Evolutionary conservation across 768 basidiomycete genomes (phyloP), one percentile per base, ranked within the genome.

Genomic region (Mycena filopes): DNA sequence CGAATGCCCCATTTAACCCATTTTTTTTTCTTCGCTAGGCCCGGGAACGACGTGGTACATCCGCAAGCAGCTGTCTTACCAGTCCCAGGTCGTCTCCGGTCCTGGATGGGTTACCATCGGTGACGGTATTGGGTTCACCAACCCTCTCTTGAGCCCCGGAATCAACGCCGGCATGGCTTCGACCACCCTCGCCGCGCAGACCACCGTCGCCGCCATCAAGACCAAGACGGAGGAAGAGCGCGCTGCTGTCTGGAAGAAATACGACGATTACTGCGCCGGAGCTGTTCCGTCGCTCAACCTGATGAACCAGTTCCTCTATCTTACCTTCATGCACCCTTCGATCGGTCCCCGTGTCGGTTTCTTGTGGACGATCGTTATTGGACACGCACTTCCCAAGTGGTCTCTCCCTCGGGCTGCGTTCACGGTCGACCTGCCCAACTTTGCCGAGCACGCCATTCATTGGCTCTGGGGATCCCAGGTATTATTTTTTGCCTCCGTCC

Each of bases 381-480:
- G 55, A 11, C 65, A 66, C 43, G 60, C 65, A 4, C 55, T 67
- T n/a, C 55, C 65, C 16, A 60, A 58, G 41, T 66, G 54, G 36
- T 54, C 51, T 28, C 55, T 67, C n/a, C 65, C 65, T 20, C 36
- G 54, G 11, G 20, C 59, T 5, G 65, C 65, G 38, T 67, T 67
- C 33, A 67, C 60, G 15, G 38, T 67, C 9, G 65, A 54, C 46
- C 23, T 67, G 23, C 55, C 60, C 53, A 42, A 49, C 25, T 67
- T 67, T 41, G 40, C 65, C 10, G 59, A 60, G 38, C 62, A 62
- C 26, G 65, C 65, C 5, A 67, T 40, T 23, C 59, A 57, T 23
- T 67, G 65, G 65, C 65, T 67, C 20, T 67, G 65, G 65, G 65
- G 65, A 18, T 67, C 65, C 20, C 65, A 67, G 54, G 65, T 62